phyloP scores from a whole-genome alignment of 352 stramenopile species.

The Phytophthora podocarpi region DNA sequence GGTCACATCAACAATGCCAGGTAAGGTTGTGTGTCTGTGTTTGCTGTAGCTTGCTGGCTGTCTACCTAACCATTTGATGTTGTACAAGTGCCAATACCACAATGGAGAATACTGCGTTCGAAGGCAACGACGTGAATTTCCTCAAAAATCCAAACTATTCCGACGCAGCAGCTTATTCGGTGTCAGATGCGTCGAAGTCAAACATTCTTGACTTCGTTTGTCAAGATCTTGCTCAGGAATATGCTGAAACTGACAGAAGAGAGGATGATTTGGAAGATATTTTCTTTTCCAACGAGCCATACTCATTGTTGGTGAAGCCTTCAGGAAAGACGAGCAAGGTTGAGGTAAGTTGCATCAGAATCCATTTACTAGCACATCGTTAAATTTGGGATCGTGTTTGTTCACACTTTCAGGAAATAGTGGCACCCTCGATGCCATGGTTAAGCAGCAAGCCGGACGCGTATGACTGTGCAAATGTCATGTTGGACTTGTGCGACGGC shows the following conservation, averaged over 20 bases:
- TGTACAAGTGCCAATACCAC: neutral
- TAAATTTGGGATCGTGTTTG: neutral
- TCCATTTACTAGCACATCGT: neutral
- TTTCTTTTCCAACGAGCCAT: slow-evolving; percentile 25
- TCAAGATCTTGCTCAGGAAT: neutral
- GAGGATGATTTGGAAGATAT: slow-evolving; percentile 23
- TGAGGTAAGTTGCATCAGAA: slow-evolving; percentile 25
- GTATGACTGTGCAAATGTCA: slow-evolving; percentile 26
- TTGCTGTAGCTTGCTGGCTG: no score
- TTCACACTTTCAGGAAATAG: neutral
- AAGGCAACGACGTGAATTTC: neutral
- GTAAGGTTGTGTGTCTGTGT: neutral
- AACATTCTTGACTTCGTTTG: neutral
- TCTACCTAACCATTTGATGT: neutral
- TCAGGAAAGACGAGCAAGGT: neutral
- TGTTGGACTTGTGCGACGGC: slow-evolving; percentile 22
- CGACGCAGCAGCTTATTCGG: neutral
- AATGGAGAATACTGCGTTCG: neutral
- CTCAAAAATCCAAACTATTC: neutral
- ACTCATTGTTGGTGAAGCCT: neutral
- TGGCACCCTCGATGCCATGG: slow-evolving; percentile 21
- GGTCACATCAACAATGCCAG: slow-evolving; percentile 6
- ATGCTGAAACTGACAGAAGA: neutral
- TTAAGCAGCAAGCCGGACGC: slow-evolving; percentile 40
- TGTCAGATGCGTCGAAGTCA: neutral